A percentile compares a stretch with the other conserved stretches of the same genome.
These are phyloP conservation scores for Harrya chromipes DNA, from an alignment of 768 basidiomycete genomes.

Conservation along the genomic window DNA sequence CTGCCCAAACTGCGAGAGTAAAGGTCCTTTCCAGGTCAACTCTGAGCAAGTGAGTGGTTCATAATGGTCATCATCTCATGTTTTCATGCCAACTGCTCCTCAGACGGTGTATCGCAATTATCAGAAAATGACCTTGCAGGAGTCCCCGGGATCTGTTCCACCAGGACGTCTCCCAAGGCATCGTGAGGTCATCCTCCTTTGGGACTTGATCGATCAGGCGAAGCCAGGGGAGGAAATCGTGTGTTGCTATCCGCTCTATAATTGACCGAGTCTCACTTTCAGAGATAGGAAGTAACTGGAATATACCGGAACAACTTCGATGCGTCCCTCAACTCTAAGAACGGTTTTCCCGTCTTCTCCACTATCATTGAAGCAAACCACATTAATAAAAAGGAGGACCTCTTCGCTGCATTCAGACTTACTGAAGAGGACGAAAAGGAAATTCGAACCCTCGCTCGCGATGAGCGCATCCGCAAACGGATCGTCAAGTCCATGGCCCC, in stretches of 20 bases:
- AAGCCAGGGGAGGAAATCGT: constrained; percentile 99
- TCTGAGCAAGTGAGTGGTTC: constrained; percentile 75
- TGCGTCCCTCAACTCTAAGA: constrained; percentile 95
- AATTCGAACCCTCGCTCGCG: constrained; percentile 81
- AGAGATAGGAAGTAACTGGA: constrained; percentile 86
- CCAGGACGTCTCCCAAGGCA: constrained; percentile 96
- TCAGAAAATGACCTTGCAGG: constrained; percentile 98
- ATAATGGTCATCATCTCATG: neutral
- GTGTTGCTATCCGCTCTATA: constrained; percentile 29
- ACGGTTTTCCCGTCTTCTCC: constrained; percentile 99
- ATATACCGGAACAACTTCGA: constrained; percentile 99
- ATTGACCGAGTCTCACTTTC: constrained; percentile 7
- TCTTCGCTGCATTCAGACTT: constrained; percentile 96
- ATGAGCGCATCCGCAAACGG: constrained; percentile 93
- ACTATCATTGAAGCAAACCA: constrained; percentile 98
- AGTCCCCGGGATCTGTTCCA: constrained; percentile 96
- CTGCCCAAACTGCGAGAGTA: constrained; percentile 91
- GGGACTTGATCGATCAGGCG: constrained; percentile 97
- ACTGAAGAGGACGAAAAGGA: constrained; percentile 96
- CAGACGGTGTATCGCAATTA: constrained; percentile 98
- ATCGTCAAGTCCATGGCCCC: constrained; percentile 99
- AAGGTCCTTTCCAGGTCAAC: constrained; percentile 94
- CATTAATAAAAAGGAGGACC: constrained; percentile 98
- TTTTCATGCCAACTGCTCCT: neutral
- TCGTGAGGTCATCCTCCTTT: constrained; percentile 92